These are phyloP conservation scores for Yarrowia sp. DNA, from an alignment of 805 yeast genomes.

Conservation along the genomic window DNA sequence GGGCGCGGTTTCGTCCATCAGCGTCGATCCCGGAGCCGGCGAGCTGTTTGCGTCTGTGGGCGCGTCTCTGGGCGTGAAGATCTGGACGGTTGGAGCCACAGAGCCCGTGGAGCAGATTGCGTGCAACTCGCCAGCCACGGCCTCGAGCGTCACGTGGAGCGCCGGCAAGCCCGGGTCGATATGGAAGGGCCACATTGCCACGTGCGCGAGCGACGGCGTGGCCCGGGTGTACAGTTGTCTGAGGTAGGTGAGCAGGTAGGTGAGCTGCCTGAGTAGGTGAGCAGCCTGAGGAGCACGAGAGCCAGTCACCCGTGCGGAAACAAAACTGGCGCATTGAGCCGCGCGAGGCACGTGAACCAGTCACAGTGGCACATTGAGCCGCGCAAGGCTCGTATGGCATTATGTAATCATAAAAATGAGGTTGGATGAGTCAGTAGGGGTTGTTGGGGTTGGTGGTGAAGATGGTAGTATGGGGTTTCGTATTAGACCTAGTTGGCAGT, in stretches of 20 bases:
- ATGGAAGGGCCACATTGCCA: conserved; percentile 23
- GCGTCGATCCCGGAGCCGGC: neutral
- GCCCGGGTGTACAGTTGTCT: conserved; percentile 14
- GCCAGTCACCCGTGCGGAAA: no score
- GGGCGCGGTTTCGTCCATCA: conserved; percentile 13
- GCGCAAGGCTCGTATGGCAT: neutral
- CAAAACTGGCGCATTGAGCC: no score
- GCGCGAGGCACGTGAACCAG: no score
- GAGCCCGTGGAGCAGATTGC: conserved; percentile 14
- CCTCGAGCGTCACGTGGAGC: neutral
- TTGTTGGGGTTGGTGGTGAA: no score
- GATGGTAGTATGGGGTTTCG: no score
- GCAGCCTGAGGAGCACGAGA: no score
- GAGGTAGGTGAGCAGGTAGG: neutral
- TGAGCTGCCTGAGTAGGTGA: no score
- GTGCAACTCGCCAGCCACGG: conserved; percentile 15
- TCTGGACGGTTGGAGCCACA: conserved; percentile 23
- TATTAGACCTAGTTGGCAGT: no score
- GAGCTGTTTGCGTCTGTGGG: conserved; percentile 18
- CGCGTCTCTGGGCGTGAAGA: neutral
- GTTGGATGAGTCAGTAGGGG: neutral
- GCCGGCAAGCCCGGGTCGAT: conserved; percentile 3
- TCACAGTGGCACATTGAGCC: no score
- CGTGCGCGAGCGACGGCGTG: conserved; percentile 18
- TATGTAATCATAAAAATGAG: neutral